Conservation (phyloP, 106 monocot genomes). For the Allium cepa region DNA sequence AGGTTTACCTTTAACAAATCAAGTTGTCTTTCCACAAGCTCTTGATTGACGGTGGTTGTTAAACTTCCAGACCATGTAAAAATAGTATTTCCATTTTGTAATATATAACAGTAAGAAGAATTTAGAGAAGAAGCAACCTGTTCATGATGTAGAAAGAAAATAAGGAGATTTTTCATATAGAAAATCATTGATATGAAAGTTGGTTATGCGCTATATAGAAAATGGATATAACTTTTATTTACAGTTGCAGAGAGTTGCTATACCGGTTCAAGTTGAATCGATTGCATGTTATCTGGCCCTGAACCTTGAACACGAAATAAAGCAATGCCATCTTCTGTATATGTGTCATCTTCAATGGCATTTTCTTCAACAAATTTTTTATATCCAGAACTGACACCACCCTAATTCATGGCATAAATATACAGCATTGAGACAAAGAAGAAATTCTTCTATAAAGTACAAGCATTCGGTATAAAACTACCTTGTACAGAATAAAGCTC, state of each 20-base stretch:
- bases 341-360: constrained; percentile 54
- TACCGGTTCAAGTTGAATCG: constrained; percentile 96
- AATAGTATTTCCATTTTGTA: constrained; percentile 70
- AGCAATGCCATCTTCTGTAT: constrained; percentile 73
- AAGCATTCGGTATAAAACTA: constrained; percentile 2
- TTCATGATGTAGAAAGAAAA: constrained; percentile 8
- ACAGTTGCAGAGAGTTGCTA: not conserved
- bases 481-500: constrained; percentile 81
- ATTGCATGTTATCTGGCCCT: constrained; percentile 96
- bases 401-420: constrained; percentile 28
- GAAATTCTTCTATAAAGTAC: too few species aligned
- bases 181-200: not conserved
- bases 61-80: constrained; percentile 94
- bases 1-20: constrained; percentile 83
- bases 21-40: constrained; percentile 86
- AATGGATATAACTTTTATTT: not conserved
- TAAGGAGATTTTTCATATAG: not conserved
- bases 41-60: constrained; percentile 65
- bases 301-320: constrained; percentile 92
- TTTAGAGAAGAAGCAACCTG: constrained; percentile 94
- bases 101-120: constrained; percentile 96
- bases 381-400: constrained; percentile 85
- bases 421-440: not conserved
- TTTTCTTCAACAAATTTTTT: constrained; percentile 70
- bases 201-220: not conserved